Base-by-base conservation (phyloP, 2,329 filamentous ascomycete species). In the Coniochaeta sp. region DNA sequence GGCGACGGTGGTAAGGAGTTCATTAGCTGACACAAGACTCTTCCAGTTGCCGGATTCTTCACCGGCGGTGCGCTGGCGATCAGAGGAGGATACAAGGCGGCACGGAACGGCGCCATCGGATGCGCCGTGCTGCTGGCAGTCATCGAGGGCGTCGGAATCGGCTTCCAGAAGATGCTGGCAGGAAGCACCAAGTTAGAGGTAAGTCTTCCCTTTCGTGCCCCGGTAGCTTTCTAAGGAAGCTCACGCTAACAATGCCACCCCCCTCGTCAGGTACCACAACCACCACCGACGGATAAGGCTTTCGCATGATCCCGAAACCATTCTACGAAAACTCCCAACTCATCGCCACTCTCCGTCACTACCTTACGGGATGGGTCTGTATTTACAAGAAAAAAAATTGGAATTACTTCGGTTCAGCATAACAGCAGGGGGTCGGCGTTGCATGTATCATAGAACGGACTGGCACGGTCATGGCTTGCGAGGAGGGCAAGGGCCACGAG, bases 61-160 rank as follows among this genome's bases (percentile, higher is more conserved):
- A 98, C 95, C 4, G 93, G 92, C 70, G 95, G 95, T 67, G 86
- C 93, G 32, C 83, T 99, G 36, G 95, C 95, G 58, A 88, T 98
- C 64, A 86, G 95, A 77, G 95, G 95, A 69, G 95, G 95, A 61
- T 89, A 89, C 75, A 93, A 91, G 80, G 91, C 93, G 24, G 92
- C 95, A 64, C 84, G 95, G 69, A 98, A 98, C 77, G 93, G 91
- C 62, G 95, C 95, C 64, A 98, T 99, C 70, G 95, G 93, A 67
- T 98, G 95, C 74, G 95, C 91, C 28, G 90, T 96, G 65, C 84
- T 99, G 70, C 81, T 99, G 54, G 95, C 91, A 57, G 93, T 99
- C 65, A 98, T 99, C 65, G 93, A 99, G 77, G 93, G 95, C 69
- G 95, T 98, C 59, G 93, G 93, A 68, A 98, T 99, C 71, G 93